Conservation (phyloP, 202 grass and related monocot genomes). For the Zoysia matrella region DNA sequence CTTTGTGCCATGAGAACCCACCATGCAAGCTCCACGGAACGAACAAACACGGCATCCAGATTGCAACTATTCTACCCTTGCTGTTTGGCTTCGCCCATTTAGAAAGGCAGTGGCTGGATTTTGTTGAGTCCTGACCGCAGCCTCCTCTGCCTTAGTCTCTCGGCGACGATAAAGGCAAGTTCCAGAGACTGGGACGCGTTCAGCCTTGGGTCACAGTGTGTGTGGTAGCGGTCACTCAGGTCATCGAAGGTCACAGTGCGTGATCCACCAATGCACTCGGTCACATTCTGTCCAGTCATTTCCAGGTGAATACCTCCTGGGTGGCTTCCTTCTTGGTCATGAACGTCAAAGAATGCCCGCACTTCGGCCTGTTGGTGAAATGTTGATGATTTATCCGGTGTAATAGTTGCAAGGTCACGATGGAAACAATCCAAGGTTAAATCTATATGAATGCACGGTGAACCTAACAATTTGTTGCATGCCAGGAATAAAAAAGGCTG, state of each 20-base stretch:
- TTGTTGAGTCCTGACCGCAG: slow-evolving; percentile 57
- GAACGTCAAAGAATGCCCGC: slow-evolving; percentile 90
- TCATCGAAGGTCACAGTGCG: too few relatives aligned
- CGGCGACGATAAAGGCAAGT: slow-evolving; percentile 85
- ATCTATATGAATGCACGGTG: slow-evolving; percentile 2
- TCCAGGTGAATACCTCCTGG: slow-evolving; percentile 93
- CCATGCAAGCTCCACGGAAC: slow-evolving; percentile 60
- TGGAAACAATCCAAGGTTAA: not conserved
- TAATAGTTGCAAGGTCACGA: not conserved
- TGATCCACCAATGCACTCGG: too few relatives aligned
- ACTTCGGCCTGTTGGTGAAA: slow-evolving; percentile 69
- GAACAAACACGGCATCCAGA: slow-evolving; percentile 39
- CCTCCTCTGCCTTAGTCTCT: slow-evolving; percentile 92
- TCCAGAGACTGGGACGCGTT: slow-evolving; percentile 88
- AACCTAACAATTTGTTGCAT: not conserved
- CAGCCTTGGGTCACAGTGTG: not conserved
- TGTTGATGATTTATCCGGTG: slow-evolving; percentile 15
- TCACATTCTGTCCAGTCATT: slow-evolving; percentile 29
- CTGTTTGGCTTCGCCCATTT: slow-evolving; percentile 26
- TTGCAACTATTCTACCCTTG: slow-evolving; percentile 39
- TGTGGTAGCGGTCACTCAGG: too few relatives aligned
- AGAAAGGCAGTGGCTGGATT: slow-evolving; percentile 72
- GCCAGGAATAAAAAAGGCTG: not conserved
- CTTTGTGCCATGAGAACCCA: slow-evolving; percentile 49
- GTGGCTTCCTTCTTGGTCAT: slow-evolving; percentile 94